These are phyloP conservation scores for Fusarium guadeloupense DNA, from an alignment of 2,329 filamentous ascomycete genomes.

Conservation along the genomic window DNA sequence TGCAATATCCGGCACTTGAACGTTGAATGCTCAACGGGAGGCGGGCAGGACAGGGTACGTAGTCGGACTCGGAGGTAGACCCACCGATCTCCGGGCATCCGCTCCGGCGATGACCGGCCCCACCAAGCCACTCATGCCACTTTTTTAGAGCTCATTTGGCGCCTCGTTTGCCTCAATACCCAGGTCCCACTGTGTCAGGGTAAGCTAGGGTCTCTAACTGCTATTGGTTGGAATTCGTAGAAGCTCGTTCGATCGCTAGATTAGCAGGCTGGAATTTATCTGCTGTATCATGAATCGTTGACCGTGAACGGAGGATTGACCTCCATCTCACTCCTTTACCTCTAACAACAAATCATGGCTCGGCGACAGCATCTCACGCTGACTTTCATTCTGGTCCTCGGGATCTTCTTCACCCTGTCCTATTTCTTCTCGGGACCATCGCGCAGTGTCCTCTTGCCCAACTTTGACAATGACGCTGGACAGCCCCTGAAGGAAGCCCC, in stretches of 20 bases:
- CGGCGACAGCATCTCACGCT: conserved; percentile 63
- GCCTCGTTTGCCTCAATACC: conserved; percentile 14
- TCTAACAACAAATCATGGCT: conserved; percentile 53
- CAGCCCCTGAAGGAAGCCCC: conserved; percentile 42
- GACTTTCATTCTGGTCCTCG: conserved; percentile 63
- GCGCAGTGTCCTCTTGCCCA: conserved; percentile 21
- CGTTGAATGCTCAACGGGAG: neutral
- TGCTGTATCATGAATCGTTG: conserved; percentile 37
- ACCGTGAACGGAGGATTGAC: conserved; percentile 33
- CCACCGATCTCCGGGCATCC: conserved; percentile 21
- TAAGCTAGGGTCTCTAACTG: conserved; percentile 20
- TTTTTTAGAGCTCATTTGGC: conserved; percentile 3
- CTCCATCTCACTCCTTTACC: conserved; percentile 35
- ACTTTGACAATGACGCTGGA: conserved; percentile 35
- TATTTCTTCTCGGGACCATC: conserved; percentile 64
- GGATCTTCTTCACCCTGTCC: conserved; percentile 65
- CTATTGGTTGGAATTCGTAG: conserved; percentile 26
- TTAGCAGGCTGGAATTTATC: conserved; percentile 26
- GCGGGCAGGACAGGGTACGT: neutral
- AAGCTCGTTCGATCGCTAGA: conserved; percentile 40
- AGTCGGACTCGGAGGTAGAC: conserved; percentile 10
- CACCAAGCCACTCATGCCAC: conserved; percentile 33
- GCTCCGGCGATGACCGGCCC: conserved; percentile 36
- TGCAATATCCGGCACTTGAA: neutral
- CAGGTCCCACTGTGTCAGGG: conserved; percentile 18